Evolutionary conservation across 768 basidiomycete genomes (phyloP).

Genomic region (Trametes sanguinea): DNA sequence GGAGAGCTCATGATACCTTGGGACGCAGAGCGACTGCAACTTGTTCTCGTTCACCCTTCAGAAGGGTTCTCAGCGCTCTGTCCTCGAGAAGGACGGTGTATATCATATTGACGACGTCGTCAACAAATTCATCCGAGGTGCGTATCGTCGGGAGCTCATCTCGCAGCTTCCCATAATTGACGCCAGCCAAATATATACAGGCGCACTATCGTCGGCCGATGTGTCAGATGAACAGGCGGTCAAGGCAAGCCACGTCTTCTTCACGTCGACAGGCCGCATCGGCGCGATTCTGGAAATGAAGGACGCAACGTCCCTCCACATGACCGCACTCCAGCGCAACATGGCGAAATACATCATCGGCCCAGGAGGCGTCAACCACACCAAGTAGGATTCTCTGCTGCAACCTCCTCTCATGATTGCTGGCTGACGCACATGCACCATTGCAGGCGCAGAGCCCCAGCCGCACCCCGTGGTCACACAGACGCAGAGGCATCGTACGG

Average conservation of each 20-base stretch:
- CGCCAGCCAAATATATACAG: slow-evolving; percentile 36
- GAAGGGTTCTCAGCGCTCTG: slow-evolving; percentile 41
- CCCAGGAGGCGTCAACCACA: slow-evolving; percentile 59
- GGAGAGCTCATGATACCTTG: background rate
- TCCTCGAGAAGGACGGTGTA: slow-evolving; percentile 64
- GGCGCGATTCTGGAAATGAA: slow-evolving; percentile 67
- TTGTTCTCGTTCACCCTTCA: slow-evolving; percentile 62
- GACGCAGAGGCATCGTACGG: slow-evolving; percentile 62
- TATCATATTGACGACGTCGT: slow-evolving; percentile 79
- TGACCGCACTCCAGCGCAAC: slow-evolving; percentile 78
- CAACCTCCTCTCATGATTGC: background rate
- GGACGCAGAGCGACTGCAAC: slow-evolving; percentile 62
- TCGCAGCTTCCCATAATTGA: background rate
- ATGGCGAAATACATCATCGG: slow-evolving; percentile 54
- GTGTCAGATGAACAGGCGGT: slow-evolving; percentile 44
- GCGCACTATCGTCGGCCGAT: slow-evolving; percentile 53
- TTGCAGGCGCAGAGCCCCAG: slow-evolving; percentile 70
- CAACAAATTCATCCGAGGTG: slow-evolving; percentile 73
- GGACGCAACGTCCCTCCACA: slow-evolving; percentile 52
- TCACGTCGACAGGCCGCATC: slow-evolving; percentile 79
- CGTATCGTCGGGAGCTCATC: slow-evolving; percentile 10
- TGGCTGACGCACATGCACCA: background rate
- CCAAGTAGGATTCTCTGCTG: slow-evolving; percentile 47
- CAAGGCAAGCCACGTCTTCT: slow-evolving; percentile 65
- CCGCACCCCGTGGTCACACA: slow-evolving; percentile 52